Percentiles rank a stretch among this genome's conserved stretches.
These are phyloP conservation scores for Phytophthora pseudosyringae DNA, from an alignment of 352 stramenopile species.

Conservation along the genomic window DNA sequence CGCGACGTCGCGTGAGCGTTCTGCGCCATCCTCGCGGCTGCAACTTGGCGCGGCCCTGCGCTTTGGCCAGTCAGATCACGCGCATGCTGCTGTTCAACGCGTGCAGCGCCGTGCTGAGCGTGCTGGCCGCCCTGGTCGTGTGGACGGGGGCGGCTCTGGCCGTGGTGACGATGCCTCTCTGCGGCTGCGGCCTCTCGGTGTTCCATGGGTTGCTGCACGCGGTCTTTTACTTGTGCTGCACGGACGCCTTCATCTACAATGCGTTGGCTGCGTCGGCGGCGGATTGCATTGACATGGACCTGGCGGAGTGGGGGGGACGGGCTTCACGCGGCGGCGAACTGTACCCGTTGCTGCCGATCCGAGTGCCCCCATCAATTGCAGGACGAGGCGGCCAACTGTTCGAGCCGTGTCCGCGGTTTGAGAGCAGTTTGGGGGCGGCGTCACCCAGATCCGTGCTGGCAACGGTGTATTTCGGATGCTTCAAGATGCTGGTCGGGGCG, in stretches of 20 bases:
- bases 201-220: conserved; percentile 49
- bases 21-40: conserved; percentile 22
- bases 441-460: conserved; percentile 52
- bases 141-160: conserved; percentile 29
- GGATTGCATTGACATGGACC: conserved; percentile 27
- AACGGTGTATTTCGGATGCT: conserved; percentile 54
- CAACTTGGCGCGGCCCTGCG: conserved; percentile 34
- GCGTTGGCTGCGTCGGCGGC: conserved; percentile 32
- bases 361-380: conserved; percentile 20
- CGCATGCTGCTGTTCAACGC: conserved; percentile 38
- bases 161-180: conserved; percentile 55
- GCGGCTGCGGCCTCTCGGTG: conserved; percentile 57
- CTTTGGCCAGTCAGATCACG: conserved; percentile 29
- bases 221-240: conserved; percentile 47
- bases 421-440: conserved; percentile 36
- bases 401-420: conserved; percentile 44
- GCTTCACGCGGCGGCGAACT: conserved; percentile 20
- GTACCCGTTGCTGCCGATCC: conserved; percentile 48
- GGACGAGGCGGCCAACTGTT: conserved; percentile 9
- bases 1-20: conserved; percentile 12
- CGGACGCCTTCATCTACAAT: conserved; percentile 64
- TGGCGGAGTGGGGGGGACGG: conserved; percentile 15
- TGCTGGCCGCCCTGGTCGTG: conserved; percentile 28
- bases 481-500: conserved; percentile 49
- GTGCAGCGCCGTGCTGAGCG: conserved; percentile 33